phyloP scores from a whole-genome alignment of 2,329 filamentous ascomycete genomes.

The Chalara sp. region DNA sequence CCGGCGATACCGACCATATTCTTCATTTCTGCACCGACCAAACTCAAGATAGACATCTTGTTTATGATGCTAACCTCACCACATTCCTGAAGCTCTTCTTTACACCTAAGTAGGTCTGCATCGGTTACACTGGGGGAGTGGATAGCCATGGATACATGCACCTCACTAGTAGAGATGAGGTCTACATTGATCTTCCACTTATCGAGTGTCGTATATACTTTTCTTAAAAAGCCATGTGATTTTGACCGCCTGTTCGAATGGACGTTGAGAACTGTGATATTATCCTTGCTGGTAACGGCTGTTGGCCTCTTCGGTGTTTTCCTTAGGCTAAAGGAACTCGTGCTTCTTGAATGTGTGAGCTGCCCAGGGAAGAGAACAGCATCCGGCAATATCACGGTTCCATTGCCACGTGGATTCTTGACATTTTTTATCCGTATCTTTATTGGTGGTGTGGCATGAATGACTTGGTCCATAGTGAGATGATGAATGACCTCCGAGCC shows the following conservation, averaged over 20 bases:
- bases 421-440: conserved; percentile 88
- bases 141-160: conserved; percentile 95
- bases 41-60: conserved; percentile 90
- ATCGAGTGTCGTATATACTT: conserved; percentile 88
- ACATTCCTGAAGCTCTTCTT: conserved; percentile 68
- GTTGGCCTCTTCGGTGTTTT: conserved; percentile 69
- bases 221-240: conserved; percentile 91
- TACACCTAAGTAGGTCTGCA: conserved; percentile 59
- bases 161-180: conserved; percentile 91
- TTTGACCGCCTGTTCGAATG: conserved; percentile 96
- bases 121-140: conserved; percentile 65
- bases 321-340: conserved; percentile 36
- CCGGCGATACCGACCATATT: conserved; percentile 94
- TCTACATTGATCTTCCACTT: conserved; percentile 84
- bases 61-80: conserved; percentile 86
- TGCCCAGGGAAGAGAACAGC: conserved; percentile 45
- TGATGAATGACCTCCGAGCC: conserved; percentile 97
- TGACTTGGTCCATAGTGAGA: conserved; percentile 95
- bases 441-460: conserved; percentile 71
- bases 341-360: conserved; percentile 39
- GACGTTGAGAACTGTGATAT: conserved; percentile 94
- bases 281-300: conserved; percentile 94
- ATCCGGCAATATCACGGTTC: conserved; percentile 81
- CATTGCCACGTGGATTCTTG: conserved; percentile 73
- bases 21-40: conserved; percentile 95